Base-by-base conservation (phyloP, 139 green algal species). In the Chlamydomonas schloesseri region DNA sequence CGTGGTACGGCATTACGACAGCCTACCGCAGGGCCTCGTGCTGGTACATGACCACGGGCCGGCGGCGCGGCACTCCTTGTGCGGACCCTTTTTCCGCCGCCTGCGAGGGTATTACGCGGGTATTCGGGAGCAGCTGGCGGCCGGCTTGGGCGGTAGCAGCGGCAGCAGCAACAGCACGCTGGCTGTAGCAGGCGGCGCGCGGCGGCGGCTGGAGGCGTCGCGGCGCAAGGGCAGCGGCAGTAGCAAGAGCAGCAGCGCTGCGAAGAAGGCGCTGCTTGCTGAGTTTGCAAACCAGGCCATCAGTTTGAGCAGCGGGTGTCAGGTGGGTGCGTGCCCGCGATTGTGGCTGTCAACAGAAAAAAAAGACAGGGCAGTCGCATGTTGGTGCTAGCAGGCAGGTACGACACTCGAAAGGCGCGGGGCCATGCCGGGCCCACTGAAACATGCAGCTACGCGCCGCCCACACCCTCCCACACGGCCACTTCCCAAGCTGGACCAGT, bases 1-100 rank as follows among this genome's bases (percentile, higher is more conserved):
- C 42, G 58, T 84, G 33, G 73, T 89, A 62, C 60, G 79, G 47
- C 65, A 79, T 1, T 89, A 89, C 67, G 47, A 71, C 71, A 67
- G 23, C 58, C 73, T 88, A n/a, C 83, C 83, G 0, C 10, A 74
- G 14, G 73, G 55, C 64, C 37, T 89, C 3, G 74, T 58, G 53
- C 74, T 89, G 0, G 47, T 89, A 33, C 84, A 89, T 36, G 84
- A 89, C 53, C 84, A 89, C 55, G 84, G 84, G 10, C 84, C 84
- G 24, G 73, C 75, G 5, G 64, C 84, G 10, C 65, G 67, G 5
- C 84, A 89, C 84, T 89, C 84, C 34, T 67, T 89, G 50, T 89
- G 84, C 53, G 84, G 84, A 0, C 84, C 84, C 21, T 82, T 82
- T 36, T 89, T 82, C 75, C 73, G 84, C 17, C 84, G 84, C 2